Evolutionary conservation across 2,329 filamentous ascomycete species (phyloP).

Genomic region (Rhinocladiella similis): DNA sequence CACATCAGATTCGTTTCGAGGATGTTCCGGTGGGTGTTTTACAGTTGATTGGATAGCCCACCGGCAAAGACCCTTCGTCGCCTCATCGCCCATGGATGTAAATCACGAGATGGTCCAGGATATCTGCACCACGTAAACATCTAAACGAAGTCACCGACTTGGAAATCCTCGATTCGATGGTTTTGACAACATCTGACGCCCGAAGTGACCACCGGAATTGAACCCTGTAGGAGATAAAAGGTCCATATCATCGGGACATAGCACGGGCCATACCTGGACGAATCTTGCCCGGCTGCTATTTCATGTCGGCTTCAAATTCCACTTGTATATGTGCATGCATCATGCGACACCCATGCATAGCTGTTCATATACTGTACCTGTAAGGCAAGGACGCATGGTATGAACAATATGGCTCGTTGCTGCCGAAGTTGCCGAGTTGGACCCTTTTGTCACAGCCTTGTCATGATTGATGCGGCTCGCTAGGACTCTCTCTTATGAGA

Average conservation of each 20-base stretch:
- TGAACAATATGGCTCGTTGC: neutral
- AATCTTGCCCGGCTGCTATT: neutral
- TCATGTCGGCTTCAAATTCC: no score
- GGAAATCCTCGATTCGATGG: no score
- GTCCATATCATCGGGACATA: neutral
- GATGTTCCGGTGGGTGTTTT: neutral
- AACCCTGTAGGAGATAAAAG: neutral
- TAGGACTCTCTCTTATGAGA: no score
- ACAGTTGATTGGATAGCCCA: neutral
- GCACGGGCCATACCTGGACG: neutral
- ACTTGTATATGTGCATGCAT: no score
- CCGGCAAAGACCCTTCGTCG: neutral
- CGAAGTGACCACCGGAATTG: neutral
- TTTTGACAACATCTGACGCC: no score
- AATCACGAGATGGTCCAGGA: no score
- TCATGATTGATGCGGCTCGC: no score
- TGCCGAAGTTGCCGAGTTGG: neutral
- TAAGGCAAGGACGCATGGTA: no score
- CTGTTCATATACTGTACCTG: no score
- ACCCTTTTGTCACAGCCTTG: neutral
- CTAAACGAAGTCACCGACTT: no score
- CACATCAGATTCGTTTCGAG: neutral
- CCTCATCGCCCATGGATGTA: neutral
- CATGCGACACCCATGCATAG: no score
- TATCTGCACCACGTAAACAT: no score